Conservation (phyloP, 2,329 filamentous ascomycete species). For the Hypoxylon sp. region DNA sequence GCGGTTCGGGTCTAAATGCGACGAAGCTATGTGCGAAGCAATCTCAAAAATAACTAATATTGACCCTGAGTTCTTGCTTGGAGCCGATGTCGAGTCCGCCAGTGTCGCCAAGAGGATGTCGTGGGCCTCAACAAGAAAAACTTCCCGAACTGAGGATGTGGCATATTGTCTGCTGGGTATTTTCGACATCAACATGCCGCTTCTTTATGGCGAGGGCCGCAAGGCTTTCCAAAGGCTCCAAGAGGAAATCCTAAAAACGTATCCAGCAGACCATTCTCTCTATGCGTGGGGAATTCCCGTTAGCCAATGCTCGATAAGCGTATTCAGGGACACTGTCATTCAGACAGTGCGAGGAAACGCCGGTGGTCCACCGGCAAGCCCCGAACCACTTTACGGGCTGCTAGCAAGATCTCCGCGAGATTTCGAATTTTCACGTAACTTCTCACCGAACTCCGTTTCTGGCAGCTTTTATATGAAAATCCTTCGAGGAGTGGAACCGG, state of each 20-base stretch:
- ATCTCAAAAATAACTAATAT: slow-evolving; percentile 5
- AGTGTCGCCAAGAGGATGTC: slow-evolving; percentile 11
- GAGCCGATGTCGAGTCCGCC: slow-evolving; percentile 2
- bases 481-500: neutral
- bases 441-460: neutral
- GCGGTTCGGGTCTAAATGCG: neutral
- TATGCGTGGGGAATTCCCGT: neutral
- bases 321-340: neutral
- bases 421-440: slow-evolving; percentile 1
- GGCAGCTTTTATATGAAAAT: slow-evolving; percentile 2
- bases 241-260: slow-evolving; percentile 4
- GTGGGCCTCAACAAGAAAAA: slow-evolving; percentile 3
- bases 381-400: neutral
- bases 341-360: neutral
- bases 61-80: neutral
- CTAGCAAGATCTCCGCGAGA: neutral
- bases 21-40: neutral
- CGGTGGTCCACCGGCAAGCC: neutral
- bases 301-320: neutral
- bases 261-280: neutral
- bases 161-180: slow-evolving; percentile 4
- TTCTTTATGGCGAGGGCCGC: slow-evolving; percentile 6
- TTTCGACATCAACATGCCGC: slow-evolving; percentile 4
- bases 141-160: neutral
- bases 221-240: slow-evolving; percentile 6